These are phyloP conservation scores for Penicillium daleae DNA, from an alignment of 495 filamentous ascomycete genomes.

Conservation along the genomic window DNA sequence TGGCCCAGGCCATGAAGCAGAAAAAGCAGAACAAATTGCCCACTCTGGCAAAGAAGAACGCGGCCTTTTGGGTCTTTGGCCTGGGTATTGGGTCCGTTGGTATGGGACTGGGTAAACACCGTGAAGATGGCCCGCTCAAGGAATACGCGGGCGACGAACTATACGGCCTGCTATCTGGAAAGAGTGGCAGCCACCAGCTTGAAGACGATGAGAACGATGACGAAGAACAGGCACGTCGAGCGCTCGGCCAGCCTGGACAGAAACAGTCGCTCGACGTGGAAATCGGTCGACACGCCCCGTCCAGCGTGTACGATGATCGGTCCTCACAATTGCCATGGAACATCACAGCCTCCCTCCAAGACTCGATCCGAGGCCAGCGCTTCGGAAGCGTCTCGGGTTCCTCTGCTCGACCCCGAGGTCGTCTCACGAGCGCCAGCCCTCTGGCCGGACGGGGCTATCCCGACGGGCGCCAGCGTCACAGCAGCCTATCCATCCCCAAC, in stretches of 20 bases:
- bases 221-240: slow-evolving; percentile 44
- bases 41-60: slow-evolving; percentile 58
- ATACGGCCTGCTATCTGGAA: slow-evolving; percentile 45
- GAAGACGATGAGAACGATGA: slow-evolving; percentile 41
- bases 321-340: slow-evolving; percentile 75
- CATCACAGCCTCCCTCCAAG: slow-evolving; percentile 60
- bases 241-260: slow-evolving; percentile 43
- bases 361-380: slow-evolving; percentile 55
- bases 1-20: slow-evolving; percentile 46
- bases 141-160: slow-evolving; percentile 61
- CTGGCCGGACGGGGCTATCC: slow-evolving; percentile 58
- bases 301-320: slow-evolving; percentile 58
- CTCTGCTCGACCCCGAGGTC: slow-evolving; percentile 43
- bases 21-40: slow-evolving; percentile 47
- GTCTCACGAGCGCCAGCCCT: slow-evolving; percentile 63
- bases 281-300: slow-evolving; percentile 61
- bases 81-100: slow-evolving; percentile 62
- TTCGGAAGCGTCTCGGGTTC: slow-evolving; percentile 60
- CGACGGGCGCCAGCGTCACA: slow-evolving; percentile 39
- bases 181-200: slow-evolving; percentile 44
- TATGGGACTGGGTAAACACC: slow-evolving; percentile 44
- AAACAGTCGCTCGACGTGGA: slow-evolving; percentile 57
- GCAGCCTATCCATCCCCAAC: slow-evolving; percentile 37
- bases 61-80: slow-evolving; percentile 55
- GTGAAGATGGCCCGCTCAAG: slow-evolving; percentile 48